Evolutionary conservation across 352 stramenopile species (phyloP).

Genomic region (Nannochloropsis limnetica): DNA sequence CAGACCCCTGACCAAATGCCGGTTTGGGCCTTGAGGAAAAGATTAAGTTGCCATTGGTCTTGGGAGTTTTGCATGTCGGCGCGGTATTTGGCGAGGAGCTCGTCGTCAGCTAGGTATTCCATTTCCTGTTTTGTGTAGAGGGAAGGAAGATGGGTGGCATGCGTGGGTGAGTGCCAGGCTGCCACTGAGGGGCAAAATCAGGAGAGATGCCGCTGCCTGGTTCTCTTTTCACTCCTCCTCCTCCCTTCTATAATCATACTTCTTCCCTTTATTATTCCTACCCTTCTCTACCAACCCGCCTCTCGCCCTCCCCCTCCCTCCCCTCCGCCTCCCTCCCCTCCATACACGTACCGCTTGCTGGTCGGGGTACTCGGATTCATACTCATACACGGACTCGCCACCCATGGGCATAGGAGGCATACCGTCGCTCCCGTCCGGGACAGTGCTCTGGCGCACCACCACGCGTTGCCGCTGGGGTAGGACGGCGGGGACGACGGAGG

Average conservation of each 20-base stretch:
- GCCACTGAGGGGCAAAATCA: background rate
- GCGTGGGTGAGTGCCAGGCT: background rate
- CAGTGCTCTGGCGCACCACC: background rate
- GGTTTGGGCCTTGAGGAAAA: constrained; percentile 32
- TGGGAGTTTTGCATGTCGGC: constrained; percentile 29
- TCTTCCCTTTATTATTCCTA: background rate
- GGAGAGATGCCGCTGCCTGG: background rate
- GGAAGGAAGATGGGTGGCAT: background rate
- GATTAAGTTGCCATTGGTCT: constrained; percentile 23
- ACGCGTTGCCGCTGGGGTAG: background rate
- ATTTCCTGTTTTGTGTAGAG: background rate
- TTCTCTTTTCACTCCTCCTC: background rate
- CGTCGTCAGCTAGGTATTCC: constrained; percentile 12
- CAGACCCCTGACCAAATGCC: constrained; percentile 17
- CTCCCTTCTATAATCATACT: background rate
- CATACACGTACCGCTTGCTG: constrained; percentile 17
- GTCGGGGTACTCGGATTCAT: constrained; percentile 9
- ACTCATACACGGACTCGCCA: constrained; percentile 6
- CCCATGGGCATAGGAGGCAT: background rate
- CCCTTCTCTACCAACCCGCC: background rate
- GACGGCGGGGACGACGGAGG: background rate
- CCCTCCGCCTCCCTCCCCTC: background rate
- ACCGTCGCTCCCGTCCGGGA: background rate
- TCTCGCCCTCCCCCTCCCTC: background rate
- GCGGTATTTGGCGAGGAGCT: constrained; percentile 4